Conservation (phyloP, 768 basidiomycete genomes). For the Tulasnella sp. region DNA sequence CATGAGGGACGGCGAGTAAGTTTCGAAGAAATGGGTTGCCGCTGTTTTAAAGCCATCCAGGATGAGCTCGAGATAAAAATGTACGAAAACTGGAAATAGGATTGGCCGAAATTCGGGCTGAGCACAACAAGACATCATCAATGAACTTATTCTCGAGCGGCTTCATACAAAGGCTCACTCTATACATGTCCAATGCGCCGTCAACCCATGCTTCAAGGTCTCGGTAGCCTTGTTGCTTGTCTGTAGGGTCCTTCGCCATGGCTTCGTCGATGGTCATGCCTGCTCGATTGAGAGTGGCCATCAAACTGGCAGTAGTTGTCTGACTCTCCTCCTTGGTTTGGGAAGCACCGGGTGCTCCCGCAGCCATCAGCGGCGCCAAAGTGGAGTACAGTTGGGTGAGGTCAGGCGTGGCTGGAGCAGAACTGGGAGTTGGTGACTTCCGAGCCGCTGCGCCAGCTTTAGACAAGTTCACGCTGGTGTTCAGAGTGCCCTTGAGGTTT, state of each 20-base stretch:
- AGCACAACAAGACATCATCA: constrained; percentile 3
- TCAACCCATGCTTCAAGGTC: constrained; percentile 85
- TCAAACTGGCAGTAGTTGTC: background rate
- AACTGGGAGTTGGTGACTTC: background rate
- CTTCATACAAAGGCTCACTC: constrained; percentile 37
- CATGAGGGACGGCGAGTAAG: constrained; percentile 57
- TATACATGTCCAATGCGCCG: constrained; percentile 83
- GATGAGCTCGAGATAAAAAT: constrained; percentile 92
- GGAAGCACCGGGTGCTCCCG: background rate
- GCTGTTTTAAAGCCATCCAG: constrained; percentile 84
- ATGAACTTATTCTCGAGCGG: background rate
- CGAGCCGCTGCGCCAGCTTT: background rate
- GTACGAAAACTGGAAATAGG: constrained; percentile 90
- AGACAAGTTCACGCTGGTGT: background rate
- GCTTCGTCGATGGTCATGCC: constrained; percentile 46
- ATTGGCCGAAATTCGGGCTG: constrained; percentile 92
- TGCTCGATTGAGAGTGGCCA: constrained; percentile 13
- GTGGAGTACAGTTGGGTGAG: background rate
- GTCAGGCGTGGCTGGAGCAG: background rate
- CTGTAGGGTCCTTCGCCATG: constrained; percentile 67
- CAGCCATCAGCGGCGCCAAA: background rate
- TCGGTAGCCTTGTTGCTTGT: constrained; percentile 74
- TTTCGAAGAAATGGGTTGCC: constrained; percentile 67
- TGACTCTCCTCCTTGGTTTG: background rate
- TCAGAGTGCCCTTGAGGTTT: background rate